Evolutionary conservation across 306 rosid genomes (phyloP), one percentile per base, ranked within the genome.

Genomic region (Rosa lucieae): DNA sequence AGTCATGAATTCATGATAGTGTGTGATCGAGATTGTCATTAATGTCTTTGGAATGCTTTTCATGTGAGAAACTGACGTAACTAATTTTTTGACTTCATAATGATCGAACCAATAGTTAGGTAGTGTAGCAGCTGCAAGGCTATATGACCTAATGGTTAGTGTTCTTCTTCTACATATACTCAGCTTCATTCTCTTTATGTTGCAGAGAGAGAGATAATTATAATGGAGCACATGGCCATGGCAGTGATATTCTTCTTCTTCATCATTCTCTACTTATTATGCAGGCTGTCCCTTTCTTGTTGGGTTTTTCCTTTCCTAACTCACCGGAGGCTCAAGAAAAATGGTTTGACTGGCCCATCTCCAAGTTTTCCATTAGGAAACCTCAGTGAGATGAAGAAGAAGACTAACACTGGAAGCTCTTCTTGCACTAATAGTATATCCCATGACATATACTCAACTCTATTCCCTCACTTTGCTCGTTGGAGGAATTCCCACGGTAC

Each of bases 331-430:
- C 86, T 93, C 15, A 86, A 83, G 87, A 80, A 83, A 81, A 82
- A 84, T 82, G 98, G 98, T 3, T 85, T 93, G 55, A 47, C 79
- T 70, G 98, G 98, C 5, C 98, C 98, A 62, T 6, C 84, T 52
- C 98, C 98, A 72, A 76, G 75, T 67, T 93, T 93, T 55, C 98
- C 98, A 4, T 77, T 93, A 20, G 97, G 98, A 48, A 93, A 93
- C 76, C 78, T 89, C 39, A 35, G 52, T 49, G 95, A 91, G 75
- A 93, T 93, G 79, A 90, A 77, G 79, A 84, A 7, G 78, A 86
- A 73, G 77, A 89, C 75, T 76, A 82, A 3, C 8, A 78, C 58
- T 48, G 14, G 20, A 29, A 46, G 18, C 40, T 23, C 8, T 56
- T 47, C 79, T 72, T 49, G 81, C 2, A 15, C 21, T 4, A 79